Conservation (phyloP, 2,329 filamentous ascomycete genomes). For the Gaeumannomyces tritici region DNA sequence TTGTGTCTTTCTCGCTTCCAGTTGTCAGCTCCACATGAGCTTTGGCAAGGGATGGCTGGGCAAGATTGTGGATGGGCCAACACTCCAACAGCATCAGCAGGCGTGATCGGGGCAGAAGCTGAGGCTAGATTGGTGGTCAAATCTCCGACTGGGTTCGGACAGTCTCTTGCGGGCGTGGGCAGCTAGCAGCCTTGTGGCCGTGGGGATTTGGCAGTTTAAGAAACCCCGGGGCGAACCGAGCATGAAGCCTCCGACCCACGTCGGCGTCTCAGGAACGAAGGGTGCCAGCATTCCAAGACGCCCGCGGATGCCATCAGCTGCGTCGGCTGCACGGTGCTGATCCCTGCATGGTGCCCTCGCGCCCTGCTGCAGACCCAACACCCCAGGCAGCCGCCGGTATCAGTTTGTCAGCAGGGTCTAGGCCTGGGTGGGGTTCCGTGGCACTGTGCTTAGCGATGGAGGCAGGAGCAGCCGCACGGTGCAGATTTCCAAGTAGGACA, state of each 20-base stretch:
- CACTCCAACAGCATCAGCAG: not conserved
- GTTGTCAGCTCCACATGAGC: not conserved
- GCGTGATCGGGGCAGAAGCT: not conserved
- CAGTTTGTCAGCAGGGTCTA: too few species aligned
- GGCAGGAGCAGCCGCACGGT: too few species aligned
- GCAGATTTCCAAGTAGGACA: too few species aligned
- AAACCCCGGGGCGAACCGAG: not conserved
- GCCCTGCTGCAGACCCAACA: too few species aligned
- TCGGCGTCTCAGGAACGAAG: not conserved
- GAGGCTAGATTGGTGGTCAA: not conserved
- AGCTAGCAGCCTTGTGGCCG: not conserved
- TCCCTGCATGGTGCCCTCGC: not conserved
- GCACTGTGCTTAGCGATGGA: too few species aligned
- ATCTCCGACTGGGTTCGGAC: not conserved
- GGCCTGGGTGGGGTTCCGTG: too few species aligned
- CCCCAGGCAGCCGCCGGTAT: not conserved
- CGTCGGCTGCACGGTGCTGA: too few species aligned
- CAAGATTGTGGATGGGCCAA: not conserved
- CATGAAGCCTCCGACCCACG: not conserved
- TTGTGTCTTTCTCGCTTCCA: not conserved
- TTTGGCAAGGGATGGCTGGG: not conserved
- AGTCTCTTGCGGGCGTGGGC: not conserved
- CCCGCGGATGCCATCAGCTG: not conserved
- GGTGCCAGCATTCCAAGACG: too few species aligned
- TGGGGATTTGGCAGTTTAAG: not conserved